Conservation (phyloP, 768 basidiomycete genomes). For the Podaxis sp. region DNA sequence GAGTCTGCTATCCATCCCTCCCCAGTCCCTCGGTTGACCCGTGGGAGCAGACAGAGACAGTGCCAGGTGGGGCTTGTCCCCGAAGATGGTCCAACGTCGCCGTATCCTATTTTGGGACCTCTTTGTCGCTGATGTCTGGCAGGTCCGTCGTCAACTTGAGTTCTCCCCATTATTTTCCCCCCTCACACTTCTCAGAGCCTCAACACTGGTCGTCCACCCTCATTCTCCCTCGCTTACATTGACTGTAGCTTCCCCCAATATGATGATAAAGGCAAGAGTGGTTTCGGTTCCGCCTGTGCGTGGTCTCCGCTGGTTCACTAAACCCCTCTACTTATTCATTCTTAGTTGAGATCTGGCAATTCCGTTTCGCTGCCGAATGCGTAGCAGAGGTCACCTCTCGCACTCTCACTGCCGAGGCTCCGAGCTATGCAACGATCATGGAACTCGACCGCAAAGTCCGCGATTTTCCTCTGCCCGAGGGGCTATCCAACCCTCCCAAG, state of each 20-base stretch:
- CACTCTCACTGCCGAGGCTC: conserved; percentile 64
- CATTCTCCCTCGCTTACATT: conserved; percentile 62
- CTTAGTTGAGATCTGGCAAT: conserved; percentile 60
- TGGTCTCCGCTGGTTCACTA: conserved; percentile 4
- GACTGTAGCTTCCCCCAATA: conserved; percentile 64
- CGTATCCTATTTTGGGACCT: conserved; percentile 78
- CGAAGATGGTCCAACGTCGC: conserved; percentile 63
- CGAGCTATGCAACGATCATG: conserved; percentile 63
- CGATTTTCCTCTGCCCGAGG: conserved; percentile 59
- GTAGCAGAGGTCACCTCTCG: conserved; percentile 62
- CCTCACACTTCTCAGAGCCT: conserved; percentile 46
- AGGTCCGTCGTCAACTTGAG: conserved; percentile 38
- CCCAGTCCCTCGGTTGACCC: not conserved
- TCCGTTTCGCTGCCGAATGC: conserved; percentile 64
- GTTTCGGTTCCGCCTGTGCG: conserved; percentile 35
- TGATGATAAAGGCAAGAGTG: conserved; percentile 26
- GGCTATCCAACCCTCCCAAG: conserved; percentile 31
- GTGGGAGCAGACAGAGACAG: conserved; percentile 58
- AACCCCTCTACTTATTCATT: not conserved
- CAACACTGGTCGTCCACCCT: conserved; percentile 69
- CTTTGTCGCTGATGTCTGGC: conserved; percentile 70
- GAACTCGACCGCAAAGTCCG: conserved; percentile 68
- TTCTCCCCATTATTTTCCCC: not conserved
- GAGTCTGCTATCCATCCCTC: conserved; percentile 27
- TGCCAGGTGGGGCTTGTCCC: conserved; percentile 59